Conservation (phyloP, 495 filamentous ascomycete genomes). For the Daldinia decipiens region DNA sequence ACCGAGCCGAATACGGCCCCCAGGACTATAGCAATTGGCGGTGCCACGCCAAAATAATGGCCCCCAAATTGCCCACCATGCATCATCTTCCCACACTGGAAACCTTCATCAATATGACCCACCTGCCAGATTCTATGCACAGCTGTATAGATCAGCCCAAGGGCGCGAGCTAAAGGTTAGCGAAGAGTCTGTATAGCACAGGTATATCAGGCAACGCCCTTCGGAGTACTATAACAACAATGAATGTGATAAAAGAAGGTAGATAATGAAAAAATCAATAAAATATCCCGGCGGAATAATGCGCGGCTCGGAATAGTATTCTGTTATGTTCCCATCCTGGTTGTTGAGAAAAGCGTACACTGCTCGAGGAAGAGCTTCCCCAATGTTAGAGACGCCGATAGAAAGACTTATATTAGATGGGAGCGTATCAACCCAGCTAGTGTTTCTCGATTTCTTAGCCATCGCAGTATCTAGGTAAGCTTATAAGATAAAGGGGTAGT, state of each 20-base stretch:
- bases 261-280: constrained; percentile 55
- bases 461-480: too few species aligned
- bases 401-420: too few species aligned
- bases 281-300: constrained; percentile 54
- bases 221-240: constrained; percentile 68
- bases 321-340: background rate
- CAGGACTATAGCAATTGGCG: constrained; percentile 70
- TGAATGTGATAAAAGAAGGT: constrained; percentile 71
- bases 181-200: constrained; percentile 71
- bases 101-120: constrained; percentile 70
- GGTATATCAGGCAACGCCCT: constrained; percentile 57
- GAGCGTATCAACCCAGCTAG: too few species aligned
- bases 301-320: constrained; percentile 44
- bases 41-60: constrained; percentile 68
- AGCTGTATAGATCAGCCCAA: constrained; percentile 83
- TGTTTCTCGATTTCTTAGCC: too few species aligned
- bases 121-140: constrained; percentile 88
- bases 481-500: too few species aligned
- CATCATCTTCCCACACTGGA: constrained; percentile 66
- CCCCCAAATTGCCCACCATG: constrained; percentile 80
- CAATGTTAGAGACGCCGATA: constrained; percentile 71
- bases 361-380: constrained; percentile 66
- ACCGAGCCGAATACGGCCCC: constrained; percentile 72
- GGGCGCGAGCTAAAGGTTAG: constrained; percentile 83
- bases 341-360: constrained; percentile 68